These are phyloP conservation scores for Linnemannia zychae DNA, from an alignment of 192 early-diverging fungal species.

Conservation along the genomic window DNA sequence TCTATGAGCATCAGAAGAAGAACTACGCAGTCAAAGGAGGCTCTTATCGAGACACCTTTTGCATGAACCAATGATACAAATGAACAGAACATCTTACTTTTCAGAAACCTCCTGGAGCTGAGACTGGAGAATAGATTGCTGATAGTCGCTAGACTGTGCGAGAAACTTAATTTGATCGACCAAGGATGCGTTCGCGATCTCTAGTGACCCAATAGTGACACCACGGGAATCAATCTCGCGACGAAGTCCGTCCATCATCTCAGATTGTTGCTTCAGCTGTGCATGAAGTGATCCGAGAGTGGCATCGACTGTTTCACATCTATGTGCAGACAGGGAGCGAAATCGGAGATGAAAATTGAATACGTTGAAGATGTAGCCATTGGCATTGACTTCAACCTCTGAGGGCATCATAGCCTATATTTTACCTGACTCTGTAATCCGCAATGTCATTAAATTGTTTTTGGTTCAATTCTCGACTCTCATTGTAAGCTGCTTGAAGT, in stretches of 20 bases:
- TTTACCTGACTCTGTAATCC: not conserved
- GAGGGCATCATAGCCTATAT: too few relatives aligned
- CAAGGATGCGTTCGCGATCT: not conserved
- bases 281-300: not conserved
- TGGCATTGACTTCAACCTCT: too few relatives aligned
- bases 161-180: not conserved
- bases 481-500: not conserved
- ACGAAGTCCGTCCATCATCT: not conserved
- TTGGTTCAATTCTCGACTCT: not conserved
- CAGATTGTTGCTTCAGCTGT: not conserved
- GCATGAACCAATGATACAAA: not conserved
- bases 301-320: not conserved
- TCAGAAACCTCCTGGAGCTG: not conserved
- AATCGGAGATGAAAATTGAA: not conserved
- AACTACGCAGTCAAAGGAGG: too few relatives aligned
- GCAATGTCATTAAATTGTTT: not conserved
- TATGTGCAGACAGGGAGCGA: not conserved
- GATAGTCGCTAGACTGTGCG: not conserved
- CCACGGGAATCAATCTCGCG: not conserved
- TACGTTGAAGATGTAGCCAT: too few relatives aligned
- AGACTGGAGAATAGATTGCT: not conserved
- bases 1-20: not conserved
- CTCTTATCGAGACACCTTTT: too few relatives aligned
- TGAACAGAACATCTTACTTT: not conserved
- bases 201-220: not conserved